Percentiles rank a stretch among this genome's conserved stretches.
phyloP scores from a whole-genome alignment of 257 asterid species.

The Cordia subcordata region DNA sequence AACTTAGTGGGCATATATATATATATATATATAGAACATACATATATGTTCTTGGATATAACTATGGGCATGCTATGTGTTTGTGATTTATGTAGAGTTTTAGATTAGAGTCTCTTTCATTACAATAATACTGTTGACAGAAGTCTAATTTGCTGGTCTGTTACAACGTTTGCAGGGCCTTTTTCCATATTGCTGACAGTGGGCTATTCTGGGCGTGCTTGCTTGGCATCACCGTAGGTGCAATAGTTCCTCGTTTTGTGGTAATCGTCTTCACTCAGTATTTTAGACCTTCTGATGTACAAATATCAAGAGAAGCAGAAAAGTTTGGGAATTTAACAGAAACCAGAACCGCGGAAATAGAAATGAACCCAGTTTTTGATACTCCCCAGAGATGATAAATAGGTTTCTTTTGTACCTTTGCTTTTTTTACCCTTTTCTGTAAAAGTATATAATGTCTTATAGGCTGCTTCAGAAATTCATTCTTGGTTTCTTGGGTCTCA shows the following conservation, averaged over 20 bases:
- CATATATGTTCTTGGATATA: too few relatives aligned
- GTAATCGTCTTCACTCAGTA: conserved; percentile 46
- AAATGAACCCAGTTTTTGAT: conserved; percentile 54
- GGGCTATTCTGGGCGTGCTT: conserved; percentile 71
- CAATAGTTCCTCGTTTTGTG: conserved; percentile 70
- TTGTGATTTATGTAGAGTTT: too few relatives aligned
- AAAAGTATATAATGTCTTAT: conserved; percentile 18
- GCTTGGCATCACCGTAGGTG: conserved; percentile 57
- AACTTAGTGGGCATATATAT: too few relatives aligned
- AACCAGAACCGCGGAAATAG: conserved; percentile 39
- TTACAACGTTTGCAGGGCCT: conserved; percentile 62
- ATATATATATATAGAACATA: too few relatives aligned
- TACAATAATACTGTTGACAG: neutral
- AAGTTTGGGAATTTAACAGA: conserved; percentile 38
- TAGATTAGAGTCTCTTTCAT: too few relatives aligned
- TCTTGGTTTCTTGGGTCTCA: conserved; percentile 9
- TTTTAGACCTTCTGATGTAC: conserved; percentile 54
- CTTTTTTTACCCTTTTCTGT: conserved; percentile 16
- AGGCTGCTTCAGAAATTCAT: conserved; percentile 17
- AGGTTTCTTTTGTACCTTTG: conserved; percentile 2
- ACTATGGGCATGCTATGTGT: too few relatives aligned
- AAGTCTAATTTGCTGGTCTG: neutral
- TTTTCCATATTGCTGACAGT: conserved; percentile 57
- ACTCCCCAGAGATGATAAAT: conserved; percentile 26
- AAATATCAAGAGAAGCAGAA: conserved; percentile 78